phyloP scores from a whole-genome alignment of 2,329 filamentous ascomycete genomes.

The Trichoderma afroharzianum region DNA sequence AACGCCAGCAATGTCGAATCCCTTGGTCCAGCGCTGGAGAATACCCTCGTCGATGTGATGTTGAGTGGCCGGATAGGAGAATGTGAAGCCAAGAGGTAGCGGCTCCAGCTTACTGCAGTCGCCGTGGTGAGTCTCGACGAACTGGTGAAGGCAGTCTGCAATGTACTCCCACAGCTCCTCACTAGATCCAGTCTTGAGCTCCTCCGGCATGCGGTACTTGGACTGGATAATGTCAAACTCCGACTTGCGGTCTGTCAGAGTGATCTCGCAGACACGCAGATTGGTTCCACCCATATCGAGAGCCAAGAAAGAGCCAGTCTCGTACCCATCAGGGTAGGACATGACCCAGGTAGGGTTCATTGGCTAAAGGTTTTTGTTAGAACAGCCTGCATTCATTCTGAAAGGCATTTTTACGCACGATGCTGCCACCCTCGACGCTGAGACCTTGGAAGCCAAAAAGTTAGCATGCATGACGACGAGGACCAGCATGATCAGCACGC shows the following conservation, averaged over 20 bases:
- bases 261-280: constrained; percentile 89
- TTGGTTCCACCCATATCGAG: constrained; percentile 97
- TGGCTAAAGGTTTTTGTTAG: constrained; percentile 53
- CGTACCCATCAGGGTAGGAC: constrained; percentile 79
- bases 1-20: constrained; percentile 88
- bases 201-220: constrained; percentile 92
- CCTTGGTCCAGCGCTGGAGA: constrained; percentile 95
- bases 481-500: neutral
- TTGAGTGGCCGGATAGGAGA: constrained; percentile 92
- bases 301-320: constrained; percentile 83
- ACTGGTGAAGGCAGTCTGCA: constrained; percentile 86
- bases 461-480: neutral
- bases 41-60: constrained; percentile 91
- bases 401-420: constrained; percentile 57
- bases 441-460: constrained; percentile 53
- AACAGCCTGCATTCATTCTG: neutral
- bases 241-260: constrained; percentile 78
- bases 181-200: constrained; percentile 78
- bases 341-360: constrained; percentile 99
- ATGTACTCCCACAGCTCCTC: constrained; percentile 95
- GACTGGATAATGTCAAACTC: constrained; percentile 94
- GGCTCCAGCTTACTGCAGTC: constrained; percentile 58
- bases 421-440: constrained; percentile 82
- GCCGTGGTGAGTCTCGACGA: constrained; percentile 80
- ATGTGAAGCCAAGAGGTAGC: constrained; percentile 87